These are phyloP conservation scores for Corrigiola litoralis DNA, from an alignment of 179 eudicot species.

Conservation along the genomic window DNA sequence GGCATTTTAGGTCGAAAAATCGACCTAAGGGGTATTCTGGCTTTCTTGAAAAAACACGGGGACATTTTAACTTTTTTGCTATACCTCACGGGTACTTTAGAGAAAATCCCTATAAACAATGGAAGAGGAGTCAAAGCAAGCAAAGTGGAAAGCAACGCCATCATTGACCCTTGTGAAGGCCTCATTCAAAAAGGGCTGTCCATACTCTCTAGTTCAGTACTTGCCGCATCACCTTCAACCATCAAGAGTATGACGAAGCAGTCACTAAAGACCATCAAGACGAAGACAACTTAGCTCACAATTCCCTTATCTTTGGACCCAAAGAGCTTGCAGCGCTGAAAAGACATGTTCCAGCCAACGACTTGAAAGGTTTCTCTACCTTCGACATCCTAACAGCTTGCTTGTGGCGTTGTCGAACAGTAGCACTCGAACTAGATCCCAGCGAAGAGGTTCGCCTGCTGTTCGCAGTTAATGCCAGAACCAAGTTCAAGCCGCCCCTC, in stretches of 20 bases:
- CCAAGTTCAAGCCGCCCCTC: conserved; percentile 21
- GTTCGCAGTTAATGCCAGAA: conserved; percentile 18
- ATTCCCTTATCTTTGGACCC: conserved; percentile 49
- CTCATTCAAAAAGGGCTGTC: too few species aligned
- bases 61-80: too few species aligned
- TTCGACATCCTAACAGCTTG: conserved; percentile 49
- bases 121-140: too few species aligned
- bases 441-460: conserved; percentile 33
- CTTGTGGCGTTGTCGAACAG: conserved; percentile 51
- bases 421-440: conserved; percentile 36
- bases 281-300: conserved; percentile 29
- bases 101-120: too few species aligned
- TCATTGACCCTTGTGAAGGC: too few species aligned
- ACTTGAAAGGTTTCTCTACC: conserved; percentile 32
- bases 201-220: too few species aligned
- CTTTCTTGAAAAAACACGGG: too few species aligned
- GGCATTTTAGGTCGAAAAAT: too few species aligned
- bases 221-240: conserved; percentile 38
- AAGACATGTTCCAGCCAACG: conserved; percentile 22
- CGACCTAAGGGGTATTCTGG: too few species aligned
- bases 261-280: neutral
- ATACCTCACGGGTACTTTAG: too few species aligned
- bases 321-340: conserved; percentile 41
- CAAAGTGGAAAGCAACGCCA: too few species aligned
- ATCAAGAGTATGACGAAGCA: conserved; percentile 51